phyloP scores from a whole-genome alignment of 192 early-diverging fungal species.

The Rhizophagus sp. region DNA sequence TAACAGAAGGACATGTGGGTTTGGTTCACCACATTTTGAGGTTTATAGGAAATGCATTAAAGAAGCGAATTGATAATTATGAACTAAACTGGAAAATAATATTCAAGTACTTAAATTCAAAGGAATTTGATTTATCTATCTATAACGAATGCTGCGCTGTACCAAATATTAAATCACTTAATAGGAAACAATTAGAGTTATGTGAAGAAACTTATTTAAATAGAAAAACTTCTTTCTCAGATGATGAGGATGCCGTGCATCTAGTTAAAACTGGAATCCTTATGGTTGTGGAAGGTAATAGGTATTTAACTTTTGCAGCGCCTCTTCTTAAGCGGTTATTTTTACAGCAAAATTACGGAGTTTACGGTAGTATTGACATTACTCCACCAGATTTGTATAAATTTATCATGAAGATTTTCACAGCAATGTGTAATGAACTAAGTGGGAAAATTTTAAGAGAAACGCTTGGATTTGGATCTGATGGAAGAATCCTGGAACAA shows the following conservation, averaged over 20 bases:
- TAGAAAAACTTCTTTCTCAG: not conserved
- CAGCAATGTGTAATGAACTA: not conserved
- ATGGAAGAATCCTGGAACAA: not conserved
- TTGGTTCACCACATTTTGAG: not conserved
- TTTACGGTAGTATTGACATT: accelerated
- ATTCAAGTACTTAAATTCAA: constrained; percentile 14
- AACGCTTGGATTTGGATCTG: not conserved
- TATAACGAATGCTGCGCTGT: not conserved
- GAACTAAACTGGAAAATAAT: not conserved
- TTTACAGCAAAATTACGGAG: not conserved
- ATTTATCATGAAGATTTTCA: not conserved
- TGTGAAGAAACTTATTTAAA: constrained; percentile 11
- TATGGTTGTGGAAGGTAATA: not conserved
- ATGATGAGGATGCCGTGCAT: not conserved
- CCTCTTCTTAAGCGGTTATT: not conserved
- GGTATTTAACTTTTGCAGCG: not conserved
- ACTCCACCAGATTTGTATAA: not conserved
- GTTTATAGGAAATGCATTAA: not conserved
- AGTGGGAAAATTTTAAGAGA: constrained; percentile 3
- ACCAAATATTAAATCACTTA: not conserved
- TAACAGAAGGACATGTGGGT: not conserved
- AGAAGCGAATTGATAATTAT: not conserved
- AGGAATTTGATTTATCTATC: not conserved
- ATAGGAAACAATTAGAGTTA: not conserved
- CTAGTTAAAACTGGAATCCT: not conserved